Base-by-base conservation (phyloP, 2,329 filamentous ascomycete genomes). In the Xylariaceae sp. region DNA sequence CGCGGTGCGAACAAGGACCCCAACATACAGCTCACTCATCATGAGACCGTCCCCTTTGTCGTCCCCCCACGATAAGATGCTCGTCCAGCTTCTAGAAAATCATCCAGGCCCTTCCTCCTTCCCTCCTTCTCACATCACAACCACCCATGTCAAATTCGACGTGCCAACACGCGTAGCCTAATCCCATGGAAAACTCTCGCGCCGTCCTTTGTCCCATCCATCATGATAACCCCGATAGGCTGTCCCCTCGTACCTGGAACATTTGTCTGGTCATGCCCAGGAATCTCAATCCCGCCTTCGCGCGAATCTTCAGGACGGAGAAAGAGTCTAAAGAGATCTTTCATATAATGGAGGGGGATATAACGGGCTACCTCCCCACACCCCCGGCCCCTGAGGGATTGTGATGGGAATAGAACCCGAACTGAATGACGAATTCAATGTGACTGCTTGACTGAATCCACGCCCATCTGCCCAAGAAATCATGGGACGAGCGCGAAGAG, bases 1-100 rank as follows among this genome's bases (percentile, higher is more conserved):
- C 42, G 13, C 2, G 10, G 58, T 62, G 55, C 56, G 30, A 47
- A 58, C 50, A 62, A 58, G 39, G 55, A 60, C 49, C n/a, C 17
- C n/a, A 2, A 56, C 15, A 17, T 18, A 15, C 53, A 53, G 44
- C 18, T 53, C 13, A 10, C 23, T 30, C 23, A 54, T 49, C 15
- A 48, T 58, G 17, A 63, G 56, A 59, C 58, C 39, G 56, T 56
- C 8, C 37, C 37, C 67, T 69, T 69, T 65, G 66, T 59, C 18
- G 44, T n/a, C 23, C 44, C 13, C 37, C 44, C 55, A 60, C 51
- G 58, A 69, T 66, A 67, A 69, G 59, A 67, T 65, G 60, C 49
- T 51, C 47, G 42, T 17, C 61, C 57, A 57, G 58, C 56, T 63
- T 62, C 57, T 62, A 62, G 63, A 68, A 67, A 63, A 34, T 51